phyloP scores from a whole-genome alignment of 1,139 yeast genomes.

The Scheffersomyces cryptocercus region DNA sequence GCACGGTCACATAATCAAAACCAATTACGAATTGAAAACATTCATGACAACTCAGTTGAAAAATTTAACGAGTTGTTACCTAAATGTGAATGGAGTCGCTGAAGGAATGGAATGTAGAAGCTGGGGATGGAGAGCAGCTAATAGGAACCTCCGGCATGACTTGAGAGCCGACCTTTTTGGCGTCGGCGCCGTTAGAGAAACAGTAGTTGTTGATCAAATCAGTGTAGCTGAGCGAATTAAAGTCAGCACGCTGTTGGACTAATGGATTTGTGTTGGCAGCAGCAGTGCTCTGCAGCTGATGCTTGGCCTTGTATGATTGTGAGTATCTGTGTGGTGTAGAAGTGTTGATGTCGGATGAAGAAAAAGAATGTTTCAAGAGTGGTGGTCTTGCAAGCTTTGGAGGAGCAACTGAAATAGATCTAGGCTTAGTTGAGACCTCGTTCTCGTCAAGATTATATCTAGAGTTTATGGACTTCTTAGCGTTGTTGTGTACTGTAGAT shows the following conservation, averaged over 20 bases:
- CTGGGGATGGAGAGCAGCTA: slow-evolving; percentile 17
- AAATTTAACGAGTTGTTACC: background rate
- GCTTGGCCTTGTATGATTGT: slow-evolving; percentile 18
- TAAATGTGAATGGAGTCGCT: slow-evolving; percentile 35
- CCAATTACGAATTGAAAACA: too few relatives aligned
- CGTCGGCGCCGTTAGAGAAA: slow-evolving; percentile 28
- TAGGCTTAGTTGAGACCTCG: slow-evolving; percentile 3
- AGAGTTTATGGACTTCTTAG: slow-evolving; percentile 11
- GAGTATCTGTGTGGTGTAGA: slow-evolving; percentile 17
- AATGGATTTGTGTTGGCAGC: background rate
- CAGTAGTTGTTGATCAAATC: slow-evolving; percentile 35
- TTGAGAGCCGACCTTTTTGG: slow-evolving; percentile 1
- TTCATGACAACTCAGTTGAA: too few relatives aligned
- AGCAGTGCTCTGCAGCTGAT: slow-evolving; percentile 6
- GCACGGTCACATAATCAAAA: too few relatives aligned
- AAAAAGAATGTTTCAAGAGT: slow-evolving; percentile 24
- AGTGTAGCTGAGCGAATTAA: slow-evolving; percentile 28
- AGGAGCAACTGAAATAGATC: background rate
- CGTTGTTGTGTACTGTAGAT: slow-evolving; percentile 1
- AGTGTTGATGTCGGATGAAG: slow-evolving; percentile 25
- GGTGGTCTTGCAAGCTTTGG: slow-evolving; percentile 14
- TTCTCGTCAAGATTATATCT: slow-evolving; percentile 12
- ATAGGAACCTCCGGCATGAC: slow-evolving; percentile 1
- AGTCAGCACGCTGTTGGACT: background rate
- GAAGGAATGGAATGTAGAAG: slow-evolving; percentile 32